Percentiles rank a stretch among this genome's conserved stretches.
These are phyloP conservation scores for Tulasnella sp. DNA, from an alignment of 768 basidiomycete genomes.

Conservation along the genomic window DNA sequence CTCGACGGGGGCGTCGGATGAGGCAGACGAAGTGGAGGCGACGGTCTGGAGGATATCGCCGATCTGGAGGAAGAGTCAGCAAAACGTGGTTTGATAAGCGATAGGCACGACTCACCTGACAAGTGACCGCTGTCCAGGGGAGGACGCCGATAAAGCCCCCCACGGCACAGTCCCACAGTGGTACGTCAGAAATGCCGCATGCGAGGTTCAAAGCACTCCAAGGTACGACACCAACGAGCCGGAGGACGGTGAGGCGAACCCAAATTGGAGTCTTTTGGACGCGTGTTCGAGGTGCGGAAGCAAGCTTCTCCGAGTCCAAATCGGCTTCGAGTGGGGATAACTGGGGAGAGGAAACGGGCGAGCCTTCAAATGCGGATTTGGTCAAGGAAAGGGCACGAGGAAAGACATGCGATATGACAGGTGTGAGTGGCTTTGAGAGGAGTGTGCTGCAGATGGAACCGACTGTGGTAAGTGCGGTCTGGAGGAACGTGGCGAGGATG, in stretches of 20 bases:
- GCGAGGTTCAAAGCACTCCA: constrained; percentile 98
- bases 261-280: constrained; percentile 36
- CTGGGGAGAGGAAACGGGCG: constrained; percentile 19
- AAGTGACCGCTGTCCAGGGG: constrained; percentile 87
- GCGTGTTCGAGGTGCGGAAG: neutral
- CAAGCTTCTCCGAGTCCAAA: neutral
- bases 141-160: constrained; percentile 74
- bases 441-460: constrained; percentile 75
- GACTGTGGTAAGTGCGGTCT: constrained; percentile 74
- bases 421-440: constrained; percentile 72
- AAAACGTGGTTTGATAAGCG: neutral
- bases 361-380: constrained; percentile 60
- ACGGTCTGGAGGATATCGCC: constrained; percentile 75
- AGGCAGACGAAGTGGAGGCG: constrained; percentile 28
- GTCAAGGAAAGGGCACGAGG: constrained; percentile 79
- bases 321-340: neutral
- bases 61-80: constrained; percentile 36
- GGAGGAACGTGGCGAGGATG: constrained; percentile 61
- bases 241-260: constrained; percentile 77
- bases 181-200: constrained; percentile 81
- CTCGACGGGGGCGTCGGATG: constrained; percentile 41
- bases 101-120: constrained; percentile 43
- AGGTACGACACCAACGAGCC: constrained; percentile 85
- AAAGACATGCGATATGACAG: constrained; percentile 66
- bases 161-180: constrained; percentile 57